Evolutionary conservation across 306 rosid genomes (phyloP), one percentile per base, ranked within the genome.

Genomic region (Phaseolus lunatus): DNA sequence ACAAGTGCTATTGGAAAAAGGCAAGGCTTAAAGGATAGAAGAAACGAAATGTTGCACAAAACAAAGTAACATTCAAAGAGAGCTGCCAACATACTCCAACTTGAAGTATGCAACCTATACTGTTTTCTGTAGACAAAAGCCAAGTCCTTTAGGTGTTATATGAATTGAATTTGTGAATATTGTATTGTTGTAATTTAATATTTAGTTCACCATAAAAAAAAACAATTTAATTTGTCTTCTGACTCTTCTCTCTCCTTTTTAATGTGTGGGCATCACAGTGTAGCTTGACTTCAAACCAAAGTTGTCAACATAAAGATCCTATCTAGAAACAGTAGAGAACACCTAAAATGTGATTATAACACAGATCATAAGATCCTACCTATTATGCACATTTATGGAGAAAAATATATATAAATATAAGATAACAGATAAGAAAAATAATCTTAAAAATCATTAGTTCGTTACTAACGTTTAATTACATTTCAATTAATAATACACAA

Each of bases 161-260:
- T 67, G 44, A 23, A 35, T 15, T 24, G 23, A 41, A 43, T 43
- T 44, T 23, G 14, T 67, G 35, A 35, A 22, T 67, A 43, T 67
- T 23, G 6, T 67, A 43, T 67, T 23, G 6, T 23, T 22, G 72
- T 20, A 48, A 49, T 69, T 24, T 69, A 69, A 69, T 69, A 27
- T 70, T 70, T 10, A n/a, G 15, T 18, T 35, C 1, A 11, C 29
- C 2, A 11, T 26, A 26, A 43, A 64, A 72, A 3, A 59, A 74
- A 44, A 3, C 8, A 27, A 45, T n/a, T 45, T 7, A 35, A 12
- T 59, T 11, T 10, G 68, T 57, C 54, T 41, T 73, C 18, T n/a
- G 57, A 50, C 12, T 50, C 24, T 50, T 50, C n/a, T 39, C 9
- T 27, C 7, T 15, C 43, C 44, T 41, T 57, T 43, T 37, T 18